Base-by-base conservation (phyloP, 2,329 filamentous ascomycete species). In the Sclerotinia spermophila region DNA sequence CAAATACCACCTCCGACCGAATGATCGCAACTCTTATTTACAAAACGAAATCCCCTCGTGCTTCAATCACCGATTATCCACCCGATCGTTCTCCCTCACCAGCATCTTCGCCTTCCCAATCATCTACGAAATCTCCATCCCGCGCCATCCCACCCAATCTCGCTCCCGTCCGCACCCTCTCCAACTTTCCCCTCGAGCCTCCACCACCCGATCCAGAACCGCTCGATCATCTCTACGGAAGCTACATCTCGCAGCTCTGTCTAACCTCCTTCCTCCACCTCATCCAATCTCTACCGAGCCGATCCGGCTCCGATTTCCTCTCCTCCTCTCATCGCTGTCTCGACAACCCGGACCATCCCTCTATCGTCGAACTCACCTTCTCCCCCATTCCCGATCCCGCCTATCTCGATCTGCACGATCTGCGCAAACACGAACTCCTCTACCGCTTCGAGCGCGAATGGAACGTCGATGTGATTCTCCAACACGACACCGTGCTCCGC, bases 381-480 rank as follows among this genome's bases (percentile, higher is more conserved):
- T 85, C 86, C 1, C 87, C 90, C 0, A 84, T 86, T 0, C 88
- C 88, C 1, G 84, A 86, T 15, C 82, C 84, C 2, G 85, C 88
- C 76, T 92, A 91, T 81, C 81, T 92, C 76, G 83, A 88, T 77
- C 77, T 95, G 27, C 82, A 85, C 3, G 91, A 94, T 75, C 82
- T 96, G 76, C 87, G 92, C 73, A 92, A 92, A 78, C 90, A 96
- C 79, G 92, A 95, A 82, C 87, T 89, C 72, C 89, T 97, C 71
- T 93, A 92, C 83, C 86, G 89, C 27, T 96, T 96, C 77, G 93
- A 97, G 85, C 87, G 89, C 73, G 92, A 95, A 80, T 96, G 93
- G 92, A 94, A 94, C 77, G 90, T 96, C 55, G 92, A 96, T 80
- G 90, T 95, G 21, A 87, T 92, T 30, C 84, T 97, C 73, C 92